Base-by-base conservation (phyloP, 2,329 filamentous ascomycete species). In the Fusarium buharicum region DNA sequence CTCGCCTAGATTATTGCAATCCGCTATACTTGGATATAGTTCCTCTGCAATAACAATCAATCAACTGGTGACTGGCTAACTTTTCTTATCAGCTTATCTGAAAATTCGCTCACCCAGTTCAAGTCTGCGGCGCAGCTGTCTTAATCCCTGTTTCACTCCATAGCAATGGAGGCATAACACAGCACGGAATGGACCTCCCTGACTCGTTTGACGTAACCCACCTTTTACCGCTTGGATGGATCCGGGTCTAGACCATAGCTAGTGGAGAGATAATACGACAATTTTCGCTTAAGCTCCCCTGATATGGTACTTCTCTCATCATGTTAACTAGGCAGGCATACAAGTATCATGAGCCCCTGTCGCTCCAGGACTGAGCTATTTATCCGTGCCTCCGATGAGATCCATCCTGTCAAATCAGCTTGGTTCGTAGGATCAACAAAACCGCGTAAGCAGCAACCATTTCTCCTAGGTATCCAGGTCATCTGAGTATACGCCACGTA, bases 401-500 rank as follows among this genome's bases (percentile, higher is more conserved):
- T 24, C 22, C 22, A 38, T 38, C 3, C 13, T 38, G 36, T 38
- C 24, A 10, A 49, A 52, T 48, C 28, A 39, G 50, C 36, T 39
- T n/a, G 9, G 13, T 4, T 4, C n/a, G 16, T 40, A 50, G 44
- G 36, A 50, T 53, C 20, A 40, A 18, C 9, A 7, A 38, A 8
- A 28, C 8, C 13, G 50, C 50, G 50, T 49, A 53, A 53, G 50
- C 50, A 20, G 33, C 44, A 14, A 17, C 9, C 28, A 28, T 10
- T 31, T 4, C 14, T 14, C 37, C 14, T 30, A 47, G 49, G 49
- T 41, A 38, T n/a, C 43, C 24, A 52, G 13, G 3, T 20, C 33
- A 17, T 49, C 22, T 18, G 20, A 27, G 22, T 4, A 38, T 17
- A 22, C 24, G 33, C 43, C 49, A 52, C 41, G 33, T 52, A 24